Evolutionary conservation across 2,329 filamentous ascomycete species (phyloP).

Genomic region (Neoarthrinium moseri): DNA sequence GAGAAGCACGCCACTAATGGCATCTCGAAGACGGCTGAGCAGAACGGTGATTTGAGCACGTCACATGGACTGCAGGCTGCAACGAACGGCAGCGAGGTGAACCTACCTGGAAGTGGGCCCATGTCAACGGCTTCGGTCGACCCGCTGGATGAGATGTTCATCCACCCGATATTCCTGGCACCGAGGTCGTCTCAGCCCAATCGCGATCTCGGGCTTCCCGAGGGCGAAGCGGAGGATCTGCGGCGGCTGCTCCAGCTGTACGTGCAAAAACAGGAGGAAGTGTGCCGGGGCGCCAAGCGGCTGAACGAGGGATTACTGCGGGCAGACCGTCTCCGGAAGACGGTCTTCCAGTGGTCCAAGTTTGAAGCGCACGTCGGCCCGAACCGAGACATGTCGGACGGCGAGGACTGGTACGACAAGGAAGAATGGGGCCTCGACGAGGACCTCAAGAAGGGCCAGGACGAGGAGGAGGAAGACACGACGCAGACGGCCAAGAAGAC

Average conservation of each 20-base stretch:
- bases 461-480: slow-evolving; percentile 77
- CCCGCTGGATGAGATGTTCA: slow-evolving; percentile 47
- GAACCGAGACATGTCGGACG: slow-evolving; percentile 77
- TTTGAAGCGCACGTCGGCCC: slow-evolving; percentile 70
- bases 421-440: slow-evolving; percentile 76
- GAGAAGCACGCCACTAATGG: not conserved
- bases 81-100: slow-evolving; percentile 14
- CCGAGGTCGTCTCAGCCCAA: slow-evolving; percentile 63
- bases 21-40: not conserved
- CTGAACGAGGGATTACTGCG: slow-evolving; percentile 70
- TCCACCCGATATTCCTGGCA: slow-evolving; percentile 74
- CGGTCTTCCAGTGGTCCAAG: slow-evolving; percentile 73
- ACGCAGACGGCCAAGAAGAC: slow-evolving; percentile 60
- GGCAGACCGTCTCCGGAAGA: slow-evolving; percentile 69
- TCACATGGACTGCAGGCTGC: slow-evolving; percentile 8
- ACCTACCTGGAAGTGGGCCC: slow-evolving; percentile 19
- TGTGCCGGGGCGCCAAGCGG: slow-evolving; percentile 67
- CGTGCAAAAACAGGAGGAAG: slow-evolving; percentile 83
- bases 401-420: slow-evolving; percentile 86
- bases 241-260: slow-evolving; percentile 72
- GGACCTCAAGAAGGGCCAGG: slow-evolving; percentile 77
- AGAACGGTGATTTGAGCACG: not conserved
- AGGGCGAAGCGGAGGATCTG: slow-evolving; percentile 74
- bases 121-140: slow-evolving; percentile 35
- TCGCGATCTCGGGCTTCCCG: slow-evolving; percentile 69